Evolutionary conservation across 805 yeast genomes (phyloP).

Genomic region (Starmerella lactis-condensi): DNA sequence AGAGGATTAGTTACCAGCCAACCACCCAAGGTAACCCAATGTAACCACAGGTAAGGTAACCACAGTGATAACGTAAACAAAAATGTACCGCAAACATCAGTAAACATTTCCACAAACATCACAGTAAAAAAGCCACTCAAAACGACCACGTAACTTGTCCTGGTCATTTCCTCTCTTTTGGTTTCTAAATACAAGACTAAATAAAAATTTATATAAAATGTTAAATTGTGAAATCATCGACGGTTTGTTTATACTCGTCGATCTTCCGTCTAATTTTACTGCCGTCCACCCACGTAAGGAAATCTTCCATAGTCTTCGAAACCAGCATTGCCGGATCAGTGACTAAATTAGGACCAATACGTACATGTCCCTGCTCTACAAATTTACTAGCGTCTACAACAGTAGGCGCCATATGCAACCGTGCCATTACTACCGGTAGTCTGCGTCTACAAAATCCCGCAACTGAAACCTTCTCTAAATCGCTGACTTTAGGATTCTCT

Average conservation of each 20-base stretch:
- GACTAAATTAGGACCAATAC: constrained; percentile 90
- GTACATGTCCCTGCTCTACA: constrained; percentile 90
- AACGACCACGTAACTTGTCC: too few relatives aligned
- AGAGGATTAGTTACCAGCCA: constrained; percentile 65
- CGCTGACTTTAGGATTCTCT: constrained; percentile 67
- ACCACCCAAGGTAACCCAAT: too few relatives aligned
- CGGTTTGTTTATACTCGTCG: constrained; percentile 60
- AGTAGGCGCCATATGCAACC: constrained; percentile 83
- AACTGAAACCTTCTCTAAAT: constrained; percentile 79
- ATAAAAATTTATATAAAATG: constrained; percentile 1
- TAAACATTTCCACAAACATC: too few relatives aligned
- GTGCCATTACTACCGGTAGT: constrained; percentile 84
- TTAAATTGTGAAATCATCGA: constrained; percentile 47
- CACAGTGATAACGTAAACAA: too few relatives aligned
- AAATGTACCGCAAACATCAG: too few relatives aligned
- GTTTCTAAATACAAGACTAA: background rate
- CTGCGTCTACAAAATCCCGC: constrained; percentile 84
- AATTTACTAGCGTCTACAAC: constrained; percentile 75
- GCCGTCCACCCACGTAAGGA: constrained; percentile 92
- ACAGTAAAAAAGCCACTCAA: too few relatives aligned
- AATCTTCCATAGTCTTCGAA: constrained; percentile 87
- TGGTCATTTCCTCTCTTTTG: too few relatives aligned
- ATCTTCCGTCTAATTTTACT: constrained; percentile 83
- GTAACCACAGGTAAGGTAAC: too few relatives aligned
- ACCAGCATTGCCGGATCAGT: constrained; percentile 92